These are phyloP conservation scores for Durio zibethinus DNA, from an alignment of 345 rosid genomes.

Conservation along the genomic window DNA sequence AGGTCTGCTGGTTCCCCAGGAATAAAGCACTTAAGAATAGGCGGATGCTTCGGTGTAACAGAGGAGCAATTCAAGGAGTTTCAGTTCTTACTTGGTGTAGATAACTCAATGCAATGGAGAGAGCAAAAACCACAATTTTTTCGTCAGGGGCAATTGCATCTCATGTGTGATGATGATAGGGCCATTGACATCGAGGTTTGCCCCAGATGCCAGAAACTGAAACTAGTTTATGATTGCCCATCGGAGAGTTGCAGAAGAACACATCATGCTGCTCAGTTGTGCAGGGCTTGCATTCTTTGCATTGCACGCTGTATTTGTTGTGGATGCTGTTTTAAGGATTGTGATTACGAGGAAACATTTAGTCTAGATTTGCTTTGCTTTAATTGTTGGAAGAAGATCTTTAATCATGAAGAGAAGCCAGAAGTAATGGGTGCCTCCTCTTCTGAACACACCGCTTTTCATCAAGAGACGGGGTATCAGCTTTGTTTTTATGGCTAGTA, in stretches of 20 bases:
- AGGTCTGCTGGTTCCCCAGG: background rate
- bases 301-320: constrained; percentile 12
- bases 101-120: background rate
- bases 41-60: background rate
- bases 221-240: constrained; percentile 20
- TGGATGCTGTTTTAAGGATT: constrained; percentile 16
- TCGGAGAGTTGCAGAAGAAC: constrained; percentile 10
- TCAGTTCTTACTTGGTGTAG: constrained; percentile 13
- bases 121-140: constrained; percentile 3
- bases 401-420: background rate
- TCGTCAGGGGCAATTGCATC: background rate
- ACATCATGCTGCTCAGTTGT: constrained; percentile 7
- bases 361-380: constrained; percentile 11
- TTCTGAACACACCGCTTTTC: constrained; percentile 16
- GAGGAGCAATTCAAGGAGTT: constrained; percentile 17
- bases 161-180: constrained; percentile 16
- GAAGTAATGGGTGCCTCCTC: constrained; percentile 18
- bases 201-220: constrained; percentile 14
- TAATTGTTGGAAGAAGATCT: constrained; percentile 5
- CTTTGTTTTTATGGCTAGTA: constrained; percentile 25
- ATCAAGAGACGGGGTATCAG: constrained; percentile 21
- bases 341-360: constrained; percentile 18
- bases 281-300: constrained; percentile 23
- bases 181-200: constrained; percentile 16
- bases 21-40: constrained; percentile 18